These are phyloP conservation scores for Exutisphaerella laricina DNA, from an alignment of 2,329 filamentous ascomycete genomes.

Conservation along the genomic window DNA sequence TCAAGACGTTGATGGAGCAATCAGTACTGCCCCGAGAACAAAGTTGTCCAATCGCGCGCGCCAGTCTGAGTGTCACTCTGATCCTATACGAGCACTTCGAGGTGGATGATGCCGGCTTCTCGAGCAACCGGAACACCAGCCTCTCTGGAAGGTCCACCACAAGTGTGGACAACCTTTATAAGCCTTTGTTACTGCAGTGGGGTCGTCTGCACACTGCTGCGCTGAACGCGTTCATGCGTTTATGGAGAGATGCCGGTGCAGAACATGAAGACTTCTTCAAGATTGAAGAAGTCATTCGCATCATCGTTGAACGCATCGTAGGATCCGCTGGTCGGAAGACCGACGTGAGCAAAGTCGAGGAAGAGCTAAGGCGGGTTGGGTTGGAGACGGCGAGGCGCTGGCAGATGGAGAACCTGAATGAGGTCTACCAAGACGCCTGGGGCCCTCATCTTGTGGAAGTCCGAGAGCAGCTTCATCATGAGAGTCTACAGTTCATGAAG, in stretches of 20 bases:
- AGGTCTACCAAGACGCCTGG: slow-evolving; percentile 93
- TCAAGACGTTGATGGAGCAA: slow-evolving; percentile 87
- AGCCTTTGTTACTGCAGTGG: slow-evolving; percentile 87
- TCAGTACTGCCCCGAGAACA: slow-evolving; percentile 63
- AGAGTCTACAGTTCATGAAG: slow-evolving; percentile 93
- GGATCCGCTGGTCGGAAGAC: slow-evolving; percentile 75
- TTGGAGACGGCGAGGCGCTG: slow-evolving; percentile 70
- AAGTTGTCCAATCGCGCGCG: slow-evolving; percentile 80
- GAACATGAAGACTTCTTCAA: slow-evolving; percentile 86
- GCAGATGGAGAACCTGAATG: slow-evolving; percentile 87
- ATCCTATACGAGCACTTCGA: slow-evolving; percentile 95
- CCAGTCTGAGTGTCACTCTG: slow-evolving; percentile 78
- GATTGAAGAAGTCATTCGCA: slow-evolving; percentile 82
- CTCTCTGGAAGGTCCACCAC: slow-evolving; percentile 30
- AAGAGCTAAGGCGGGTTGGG: slow-evolving; percentile 80
- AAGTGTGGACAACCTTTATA: slow-evolving; percentile 77
- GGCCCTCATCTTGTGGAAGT: slow-evolving; percentile 81
- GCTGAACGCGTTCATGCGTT: slow-evolving; percentile 77
- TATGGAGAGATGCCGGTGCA: slow-evolving; percentile 89
- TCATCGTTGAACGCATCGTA: slow-evolving; percentile 83
- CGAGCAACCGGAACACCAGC: slow-evolving; percentile 12
- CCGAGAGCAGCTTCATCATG: slow-evolving; percentile 83
- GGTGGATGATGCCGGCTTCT: slow-evolving; percentile 53
- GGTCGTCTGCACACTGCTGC: slow-evolving; percentile 80
- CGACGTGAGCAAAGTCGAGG: slow-evolving; percentile 80